Base-by-base conservation (phyloP, 768 basidiomycete genomes). In the Obba rivulosa region DNA sequence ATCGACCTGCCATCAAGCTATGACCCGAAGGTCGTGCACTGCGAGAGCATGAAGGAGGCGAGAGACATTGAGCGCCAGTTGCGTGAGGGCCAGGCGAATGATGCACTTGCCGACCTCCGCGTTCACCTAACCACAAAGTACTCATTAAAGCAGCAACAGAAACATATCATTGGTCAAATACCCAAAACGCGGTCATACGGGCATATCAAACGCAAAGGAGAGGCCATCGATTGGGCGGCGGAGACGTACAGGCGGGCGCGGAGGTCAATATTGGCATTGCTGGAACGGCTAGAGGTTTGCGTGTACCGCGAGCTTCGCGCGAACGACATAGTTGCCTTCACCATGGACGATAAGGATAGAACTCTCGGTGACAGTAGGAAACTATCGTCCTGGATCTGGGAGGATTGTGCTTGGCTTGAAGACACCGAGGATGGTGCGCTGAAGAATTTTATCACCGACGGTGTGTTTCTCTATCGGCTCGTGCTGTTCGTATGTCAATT, bases 311-410 rank as follows among this genome's bases (percentile, higher is more conserved):
- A 11, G 3, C 31, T 50, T 4, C 2, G 17, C 10, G 37, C 43
- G 16, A 10, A 17, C 2, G 49, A 50, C 36, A 13, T 36, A 18
- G 21, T 7, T 11, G 16, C 43, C 1, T 49, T 44, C 24, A 17
- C 36, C 1, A 1, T 49, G 3, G 2, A 21, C 5, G n/a, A 25
- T 8, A 16, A 16, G 11, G 43, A 49, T 11, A 1, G 17, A 16
- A 3, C 7, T 1, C 24, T 34, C 9, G 48, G 48, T 1, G 37
- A 44, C 8, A 49, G 43, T 31, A 18, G 21, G 7, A 11, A 18
- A 9, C 8, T n/a, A 14, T 42, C 48, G 2, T 36, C 42, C 1
- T 49, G 48, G 48, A 49, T 49, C 22, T 49, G 48, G 48, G 42
- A 34, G 3, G 48, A 49, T 35, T 38, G 31, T 25, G 14, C 40